phyloP scores from a whole-genome alignment of 2,329 filamentous ascomycete genomes.

The Ophiostoma sp. region DNA sequence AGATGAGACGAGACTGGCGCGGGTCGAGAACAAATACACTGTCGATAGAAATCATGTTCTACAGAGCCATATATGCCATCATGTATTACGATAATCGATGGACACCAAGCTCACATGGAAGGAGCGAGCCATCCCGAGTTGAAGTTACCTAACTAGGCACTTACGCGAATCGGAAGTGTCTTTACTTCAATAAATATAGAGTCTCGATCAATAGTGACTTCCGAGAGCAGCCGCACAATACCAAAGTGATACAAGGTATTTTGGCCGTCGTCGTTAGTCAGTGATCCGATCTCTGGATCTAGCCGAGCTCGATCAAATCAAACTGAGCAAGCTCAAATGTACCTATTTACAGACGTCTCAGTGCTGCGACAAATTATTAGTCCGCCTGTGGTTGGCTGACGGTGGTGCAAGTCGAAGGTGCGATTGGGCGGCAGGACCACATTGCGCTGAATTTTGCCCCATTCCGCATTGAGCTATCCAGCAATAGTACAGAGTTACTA shows the following conservation, averaged over 20 bases:
- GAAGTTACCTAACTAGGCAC: background rate
- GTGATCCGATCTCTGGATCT: background rate
- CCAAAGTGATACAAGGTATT: background rate
- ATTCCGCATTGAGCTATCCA: slow-evolving; percentile 3
- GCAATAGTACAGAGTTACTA: background rate
- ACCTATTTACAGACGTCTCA: background rate
- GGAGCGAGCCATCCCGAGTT: background rate
- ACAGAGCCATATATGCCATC: background rate
- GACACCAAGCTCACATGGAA: background rate
- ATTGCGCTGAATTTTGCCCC: background rate
- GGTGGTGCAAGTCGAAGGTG: background rate
- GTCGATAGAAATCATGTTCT: background rate
- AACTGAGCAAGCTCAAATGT: background rate
- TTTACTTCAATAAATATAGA: background rate
- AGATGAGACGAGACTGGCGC: background rate
- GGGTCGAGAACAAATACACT: background rate
- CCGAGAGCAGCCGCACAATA: background rate
- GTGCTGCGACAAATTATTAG: background rate
- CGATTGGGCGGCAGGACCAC: background rate
- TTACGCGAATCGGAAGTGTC: background rate
- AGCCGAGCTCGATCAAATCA: background rate
- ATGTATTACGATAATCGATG: background rate
- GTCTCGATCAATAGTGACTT: background rate
- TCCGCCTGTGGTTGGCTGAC: slow-evolving; percentile 18
- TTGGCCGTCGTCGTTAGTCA: background rate